These are phyloP conservation scores for Chlorencoelia australis DNA, from an alignment of 2,329 filamentous ascomycete genomes.

Conservation along the genomic window DNA sequence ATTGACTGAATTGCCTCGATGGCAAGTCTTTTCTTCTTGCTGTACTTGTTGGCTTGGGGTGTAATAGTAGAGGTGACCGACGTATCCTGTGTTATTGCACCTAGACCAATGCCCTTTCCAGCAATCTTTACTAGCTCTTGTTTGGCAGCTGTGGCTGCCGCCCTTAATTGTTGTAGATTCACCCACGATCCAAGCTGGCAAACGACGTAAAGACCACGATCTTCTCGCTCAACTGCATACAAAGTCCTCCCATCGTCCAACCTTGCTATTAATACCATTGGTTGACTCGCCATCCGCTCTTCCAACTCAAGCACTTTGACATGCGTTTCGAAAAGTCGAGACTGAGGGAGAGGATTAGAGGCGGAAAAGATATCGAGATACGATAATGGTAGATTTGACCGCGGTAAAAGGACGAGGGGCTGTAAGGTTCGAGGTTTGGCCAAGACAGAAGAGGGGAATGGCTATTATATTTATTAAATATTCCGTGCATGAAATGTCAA, in stretches of 20 bases:
- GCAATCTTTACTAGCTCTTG: constrained; percentile 24
- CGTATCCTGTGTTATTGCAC: not conserved
- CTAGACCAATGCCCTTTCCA: constrained; percentile 2
- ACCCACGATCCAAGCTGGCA: constrained; percentile 62
- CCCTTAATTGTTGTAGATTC: constrained; percentile 43
- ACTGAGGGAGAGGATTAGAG: constrained; percentile 39
- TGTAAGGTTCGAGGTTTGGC: constrained; percentile 45
- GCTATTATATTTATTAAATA: constrained; percentile 31
- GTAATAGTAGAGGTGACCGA: constrained; percentile 5
- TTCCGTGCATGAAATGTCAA: not conserved
- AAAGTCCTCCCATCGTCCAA: constrained; percentile 42
- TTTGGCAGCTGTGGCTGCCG: constrained; percentile 39
- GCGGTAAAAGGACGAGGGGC: constrained; percentile 52
- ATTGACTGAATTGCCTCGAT: constrained; percentile 55
- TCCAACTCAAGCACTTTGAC: constrained; percentile 55
- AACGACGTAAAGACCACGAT: constrained; percentile 50
- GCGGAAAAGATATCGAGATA: constrained; percentile 47
- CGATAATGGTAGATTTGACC: constrained; percentile 50
- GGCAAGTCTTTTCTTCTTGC: constrained; percentile 45
- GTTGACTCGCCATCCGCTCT: constrained; percentile 43
- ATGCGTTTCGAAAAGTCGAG: constrained; percentile 49
- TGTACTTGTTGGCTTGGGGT: constrained; percentile 19
- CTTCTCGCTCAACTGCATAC: constrained; percentile 58
- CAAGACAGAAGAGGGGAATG: constrained; percentile 43
- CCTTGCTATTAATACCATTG: constrained; percentile 51